Conservation (phyloP, 2,329 filamentous ascomycete species). For the Tolypocladium nubicola region DNA sequence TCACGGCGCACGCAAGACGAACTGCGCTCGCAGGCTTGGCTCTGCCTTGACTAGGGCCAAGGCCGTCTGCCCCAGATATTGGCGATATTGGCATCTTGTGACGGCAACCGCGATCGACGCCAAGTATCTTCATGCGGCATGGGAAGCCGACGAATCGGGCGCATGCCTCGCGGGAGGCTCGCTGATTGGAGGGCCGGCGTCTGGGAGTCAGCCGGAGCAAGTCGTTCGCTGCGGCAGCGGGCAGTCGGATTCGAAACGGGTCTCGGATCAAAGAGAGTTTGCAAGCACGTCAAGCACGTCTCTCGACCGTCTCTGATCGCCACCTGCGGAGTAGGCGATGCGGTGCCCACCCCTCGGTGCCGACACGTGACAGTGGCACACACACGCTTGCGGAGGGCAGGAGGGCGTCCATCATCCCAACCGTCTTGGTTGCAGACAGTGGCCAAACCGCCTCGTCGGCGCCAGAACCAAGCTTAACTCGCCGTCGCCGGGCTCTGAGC, state of each 20-base stretch:
- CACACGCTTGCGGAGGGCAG: background rate
- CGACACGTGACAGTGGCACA: background rate
- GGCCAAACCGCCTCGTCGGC: background rate
- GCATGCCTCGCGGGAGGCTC: background rate
- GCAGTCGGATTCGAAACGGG: background rate
- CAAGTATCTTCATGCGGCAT: background rate
- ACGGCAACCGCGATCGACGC: background rate
- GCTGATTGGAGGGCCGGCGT: background rate
- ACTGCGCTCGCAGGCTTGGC: background rate
- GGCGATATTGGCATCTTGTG: background rate
- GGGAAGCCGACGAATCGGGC: background rate
- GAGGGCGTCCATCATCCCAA: background rate
- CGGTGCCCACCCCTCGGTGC: background rate
- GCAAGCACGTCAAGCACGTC: background rate
- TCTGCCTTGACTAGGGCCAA: background rate
- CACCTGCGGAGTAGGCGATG: background rate
- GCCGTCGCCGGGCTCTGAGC: background rate
- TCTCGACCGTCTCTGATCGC: background rate
- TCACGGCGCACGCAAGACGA: background rate
- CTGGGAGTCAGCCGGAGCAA: background rate
- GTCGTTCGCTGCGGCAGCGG: background rate
- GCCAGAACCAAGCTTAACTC: background rate
- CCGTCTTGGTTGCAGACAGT: background rate
- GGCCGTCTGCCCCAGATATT: background rate
- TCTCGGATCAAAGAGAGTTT: background rate